Base-by-base conservation (phyloP, 441 rosid species). In the Pelargonium australe region DNA sequence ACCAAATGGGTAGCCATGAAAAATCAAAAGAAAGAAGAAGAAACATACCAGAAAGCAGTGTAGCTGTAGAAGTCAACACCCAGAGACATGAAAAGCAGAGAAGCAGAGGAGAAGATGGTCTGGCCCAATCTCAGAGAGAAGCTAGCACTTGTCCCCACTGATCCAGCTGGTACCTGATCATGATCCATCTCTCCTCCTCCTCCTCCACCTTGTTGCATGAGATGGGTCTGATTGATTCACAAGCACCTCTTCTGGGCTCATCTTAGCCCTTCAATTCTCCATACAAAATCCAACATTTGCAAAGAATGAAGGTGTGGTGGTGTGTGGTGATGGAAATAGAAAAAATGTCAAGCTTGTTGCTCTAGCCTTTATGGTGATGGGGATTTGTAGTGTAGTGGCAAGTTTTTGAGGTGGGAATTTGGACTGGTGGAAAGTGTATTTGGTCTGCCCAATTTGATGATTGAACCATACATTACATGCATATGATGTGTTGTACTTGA, bases 81-180 rank as follows among this genome's bases (percentile, higher is more conserved):
- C 20, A 87, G 19, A 66, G 95, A 84, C 96, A 92, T 88, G 80
- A 88, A 87, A 65, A 87, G 88, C 44, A 92, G 91, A 80, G 95
- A 85, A 60, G 90, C 92, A 66, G 81, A 79, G 23, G 97, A 87
- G 73, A 89, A 89, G 5, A 85, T 53, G 65, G 86, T 78, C 75
- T 92, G 95, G 12, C 87, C 92, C 80, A 92, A 78, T 81, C 97
- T 85, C 82, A 92, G 79, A 41, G 92, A 82, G 69, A 89, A 88
- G 75, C 96, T 77, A 20, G 87, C 85, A 73, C 83, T 79, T 49
- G 95, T 92, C 57, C 97, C 96, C 0, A 89, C 78, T 31, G 90
- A 85, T 43, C 95, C 92, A n/a, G n/a, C n/a, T 72, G 90, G 88
- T 44, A 89, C 17, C 58, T 51, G n/a, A 51, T 16, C 76, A 37